phyloP scores from a whole-genome alignment of 441 rosid species.

The Erysimum cheiri region DNA sequence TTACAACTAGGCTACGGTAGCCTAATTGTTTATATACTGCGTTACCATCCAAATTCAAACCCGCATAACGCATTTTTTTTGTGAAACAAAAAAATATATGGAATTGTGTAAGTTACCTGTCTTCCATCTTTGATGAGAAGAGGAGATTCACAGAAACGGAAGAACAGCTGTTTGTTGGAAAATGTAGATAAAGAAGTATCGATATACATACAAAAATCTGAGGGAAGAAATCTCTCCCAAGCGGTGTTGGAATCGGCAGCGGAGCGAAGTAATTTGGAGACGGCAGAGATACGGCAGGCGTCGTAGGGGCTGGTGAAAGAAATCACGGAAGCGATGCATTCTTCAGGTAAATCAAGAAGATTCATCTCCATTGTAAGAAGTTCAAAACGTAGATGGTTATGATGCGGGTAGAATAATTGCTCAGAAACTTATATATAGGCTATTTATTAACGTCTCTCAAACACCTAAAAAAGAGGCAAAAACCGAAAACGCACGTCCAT shows the following conservation, averaged over 20 bases:
- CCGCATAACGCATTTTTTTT: background rate
- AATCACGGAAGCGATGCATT: constrained; percentile 33
- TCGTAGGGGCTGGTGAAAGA: constrained; percentile 32
- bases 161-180: constrained; percentile 29
- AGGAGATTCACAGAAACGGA: constrained; percentile 17
- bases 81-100: background rate
- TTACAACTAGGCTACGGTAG: background rate
- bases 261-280: constrained; percentile 27
- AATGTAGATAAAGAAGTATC: constrained; percentile 23
- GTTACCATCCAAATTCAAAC: background rate
- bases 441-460: background rate
- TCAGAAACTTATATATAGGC: background rate
- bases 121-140: constrained; percentile 27
- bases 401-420: no score
- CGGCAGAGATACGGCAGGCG: constrained; percentile 35
- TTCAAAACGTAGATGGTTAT: background rate
- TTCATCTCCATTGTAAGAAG: constrained; percentile 7
- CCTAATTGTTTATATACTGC: no score
- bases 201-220: background rate
- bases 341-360: constrained; percentile 36
- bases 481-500: background rate
- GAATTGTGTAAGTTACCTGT: constrained; percentile 1
- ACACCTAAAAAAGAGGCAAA: background rate
- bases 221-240: constrained; percentile 33
- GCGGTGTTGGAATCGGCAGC: constrained; percentile 13